Evolutionary conservation across 202 grass and related monocot genomes (phyloP).

Genomic region (Setaria italica): DNA sequence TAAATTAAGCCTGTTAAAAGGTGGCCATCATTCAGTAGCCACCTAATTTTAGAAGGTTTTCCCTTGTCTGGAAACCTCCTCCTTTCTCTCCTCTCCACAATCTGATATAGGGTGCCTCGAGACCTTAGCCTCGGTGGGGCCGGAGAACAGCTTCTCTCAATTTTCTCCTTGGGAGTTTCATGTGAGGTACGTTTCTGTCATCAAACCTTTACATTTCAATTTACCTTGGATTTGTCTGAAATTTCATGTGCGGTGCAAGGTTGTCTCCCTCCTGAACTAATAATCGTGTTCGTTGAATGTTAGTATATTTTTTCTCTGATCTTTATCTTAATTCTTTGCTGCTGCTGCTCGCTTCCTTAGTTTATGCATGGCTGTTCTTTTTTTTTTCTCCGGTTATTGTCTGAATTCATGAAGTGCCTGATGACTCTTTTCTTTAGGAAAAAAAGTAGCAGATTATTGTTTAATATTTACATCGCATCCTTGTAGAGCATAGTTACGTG

Average conservation of each 20-base stretch:
- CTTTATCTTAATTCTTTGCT: neutral
- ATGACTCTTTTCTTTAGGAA: neutral
- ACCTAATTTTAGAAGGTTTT: conserved; percentile 55
- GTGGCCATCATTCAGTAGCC: conserved; percentile 21
- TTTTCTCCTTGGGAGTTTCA: conserved; percentile 58
- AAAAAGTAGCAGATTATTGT: too few species aligned
- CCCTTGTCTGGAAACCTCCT: conserved; percentile 41
- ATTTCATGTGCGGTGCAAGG: conserved; percentile 11
- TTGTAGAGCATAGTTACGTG: neutral
- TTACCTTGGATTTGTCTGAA: conserved; percentile 36
- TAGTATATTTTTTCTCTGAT: neutral
- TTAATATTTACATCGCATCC: neutral
- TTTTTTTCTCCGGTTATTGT: conserved; percentile 18
- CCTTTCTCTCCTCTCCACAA: conserved; percentile 57
- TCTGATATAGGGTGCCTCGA: conserved; percentile 50
- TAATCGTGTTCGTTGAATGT: neutral
- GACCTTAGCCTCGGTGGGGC: conserved; percentile 49
- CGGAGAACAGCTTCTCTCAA: conserved; percentile 47
- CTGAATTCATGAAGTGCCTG: conserved; percentile 20
- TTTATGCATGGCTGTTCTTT: conserved; percentile 34
- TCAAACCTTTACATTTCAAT: conserved; percentile 29
- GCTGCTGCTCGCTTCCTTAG: neutral
- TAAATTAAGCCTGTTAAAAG: conserved; percentile 55
- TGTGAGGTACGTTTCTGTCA: conserved; percentile 51
- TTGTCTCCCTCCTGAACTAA: neutral